These are phyloP conservation scores for Yarrowia sp. DNA, from an alignment of 805 yeast species.

Conservation along the genomic window DNA sequence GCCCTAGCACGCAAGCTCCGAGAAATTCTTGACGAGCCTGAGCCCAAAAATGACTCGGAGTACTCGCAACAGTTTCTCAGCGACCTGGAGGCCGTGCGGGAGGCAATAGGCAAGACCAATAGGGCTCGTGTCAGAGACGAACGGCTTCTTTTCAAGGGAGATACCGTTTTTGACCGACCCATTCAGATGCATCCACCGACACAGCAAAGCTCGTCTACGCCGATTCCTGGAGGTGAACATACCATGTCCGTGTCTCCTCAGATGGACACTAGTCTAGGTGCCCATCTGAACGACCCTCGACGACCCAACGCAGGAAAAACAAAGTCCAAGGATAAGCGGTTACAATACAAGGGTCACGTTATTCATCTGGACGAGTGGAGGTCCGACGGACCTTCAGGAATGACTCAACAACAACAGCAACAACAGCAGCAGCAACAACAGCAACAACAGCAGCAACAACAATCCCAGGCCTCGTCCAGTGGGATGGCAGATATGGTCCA, in stretches of 20 bases:
- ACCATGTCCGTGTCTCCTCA: conserved; percentile 4
- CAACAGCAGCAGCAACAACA: background rate
- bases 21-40: conserved; percentile 1
- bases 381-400: background rate
- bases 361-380: conserved; percentile 9
- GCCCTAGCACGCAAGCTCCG: conserved; percentile 5
- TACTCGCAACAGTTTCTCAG: background rate
- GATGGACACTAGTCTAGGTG: background rate
- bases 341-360: conserved; percentile 21
- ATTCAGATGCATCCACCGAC: background rate
- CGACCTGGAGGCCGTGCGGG: background rate
- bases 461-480: background rate
- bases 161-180: background rate
- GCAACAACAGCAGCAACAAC: background rate
- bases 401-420: background rate
- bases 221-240: background rate
- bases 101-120: background rate
- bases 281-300: conserved; percentile 1
- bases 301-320: background rate
- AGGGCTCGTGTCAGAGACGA: background rate
- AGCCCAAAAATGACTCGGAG: background rate
- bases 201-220: background rate
- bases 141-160: conserved; percentile 2
- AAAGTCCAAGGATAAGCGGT: background rate
- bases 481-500: background rate